phyloP scores from a whole-genome alignment of 2,329 filamentous ascomycete genomes.

The Shiraia sp. region DNA sequence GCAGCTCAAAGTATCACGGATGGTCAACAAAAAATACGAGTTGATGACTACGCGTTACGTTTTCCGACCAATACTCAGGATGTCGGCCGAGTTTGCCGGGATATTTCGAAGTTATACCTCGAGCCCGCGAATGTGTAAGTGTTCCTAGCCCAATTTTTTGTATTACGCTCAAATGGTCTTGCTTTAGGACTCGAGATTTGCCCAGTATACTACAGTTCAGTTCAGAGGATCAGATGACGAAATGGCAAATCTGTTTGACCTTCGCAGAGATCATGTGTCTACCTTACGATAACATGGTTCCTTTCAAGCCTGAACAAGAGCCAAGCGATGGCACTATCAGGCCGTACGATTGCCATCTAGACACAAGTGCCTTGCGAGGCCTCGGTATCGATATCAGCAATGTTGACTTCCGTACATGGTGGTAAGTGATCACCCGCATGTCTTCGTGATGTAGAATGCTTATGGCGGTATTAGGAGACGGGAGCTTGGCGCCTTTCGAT shows the following conservation, averaged over 20 bases:
- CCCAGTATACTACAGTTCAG: conserved; percentile 81
- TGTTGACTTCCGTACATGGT: conserved; percentile 79
- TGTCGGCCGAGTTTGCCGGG: conserved; percentile 76
- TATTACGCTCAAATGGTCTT: background rate
- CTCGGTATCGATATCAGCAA: conserved; percentile 76
- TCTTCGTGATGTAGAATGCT: background rate
- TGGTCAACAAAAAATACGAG: conserved; percentile 61
- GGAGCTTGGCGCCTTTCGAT: conserved; percentile 36
- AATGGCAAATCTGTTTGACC: conserved; percentile 82
- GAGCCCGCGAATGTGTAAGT: conserved; percentile 34
- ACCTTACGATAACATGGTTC: conserved; percentile 67
- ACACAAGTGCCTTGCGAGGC: conserved; percentile 72
- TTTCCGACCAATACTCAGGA: conserved; percentile 92
- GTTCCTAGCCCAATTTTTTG: background rate
- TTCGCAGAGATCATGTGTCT: conserved; percentile 81
- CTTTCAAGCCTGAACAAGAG: conserved; percentile 62
- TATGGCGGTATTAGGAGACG: conserved; percentile 33
- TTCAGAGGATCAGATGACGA: conserved; percentile 83
- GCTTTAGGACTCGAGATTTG: conserved; percentile 50
- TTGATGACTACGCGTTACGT: conserved; percentile 84
- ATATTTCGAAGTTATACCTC: conserved; percentile 70
- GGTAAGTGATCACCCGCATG: conserved; percentile 50
- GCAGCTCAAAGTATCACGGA: conserved; percentile 65
- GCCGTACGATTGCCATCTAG: conserved; percentile 87
- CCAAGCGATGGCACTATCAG: conserved; percentile 73